Evolutionary conservation across 257 asterid species (phyloP).

Genomic region (Fraxinus quadrangulata): DNA sequence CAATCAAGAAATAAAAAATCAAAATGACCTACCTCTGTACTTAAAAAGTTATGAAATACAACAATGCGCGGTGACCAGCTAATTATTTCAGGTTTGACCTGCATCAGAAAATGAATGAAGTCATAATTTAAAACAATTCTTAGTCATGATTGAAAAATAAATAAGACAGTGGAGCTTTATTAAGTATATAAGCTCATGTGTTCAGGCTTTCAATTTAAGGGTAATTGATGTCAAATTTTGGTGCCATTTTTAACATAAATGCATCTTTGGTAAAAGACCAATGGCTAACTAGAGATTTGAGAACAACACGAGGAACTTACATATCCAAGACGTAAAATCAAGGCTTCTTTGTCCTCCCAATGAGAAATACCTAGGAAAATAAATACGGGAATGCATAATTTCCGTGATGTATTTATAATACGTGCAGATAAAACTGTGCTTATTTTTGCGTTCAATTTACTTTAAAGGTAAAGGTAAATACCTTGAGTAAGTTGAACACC

Average conservation of each 20-base stretch:
- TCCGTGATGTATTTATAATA: background rate
- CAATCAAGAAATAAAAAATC: background rate
- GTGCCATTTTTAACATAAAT: background rate
- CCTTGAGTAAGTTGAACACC: constrained; percentile 34
- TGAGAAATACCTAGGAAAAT: constrained; percentile 54
- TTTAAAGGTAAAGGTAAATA: constrained; percentile 24
- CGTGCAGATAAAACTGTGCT: background rate
- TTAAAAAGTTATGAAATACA: constrained; percentile 71
- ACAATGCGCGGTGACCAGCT: constrained; percentile 82
- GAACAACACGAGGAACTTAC: constrained; percentile 43
- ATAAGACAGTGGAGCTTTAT: constrained; percentile 6
- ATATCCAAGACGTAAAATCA: constrained; percentile 70
- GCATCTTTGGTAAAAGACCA: constrained; percentile 8
- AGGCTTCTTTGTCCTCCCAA: constrained; percentile 79
- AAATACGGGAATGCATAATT: constrained; percentile 6
- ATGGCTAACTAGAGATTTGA: constrained; percentile 17
- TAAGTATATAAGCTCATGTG: background rate
- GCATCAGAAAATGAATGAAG: constrained; percentile 27
- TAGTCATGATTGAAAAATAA: background rate
- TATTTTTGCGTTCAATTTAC: background rate
- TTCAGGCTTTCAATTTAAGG: constrained; percentile 4
- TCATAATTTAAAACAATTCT: background rate
- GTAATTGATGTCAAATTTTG: constrained; percentile 1
- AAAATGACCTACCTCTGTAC: constrained; percentile 60
- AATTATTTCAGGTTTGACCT: constrained; percentile 83